Conservation (phyloP, 2,329 filamentous ascomycete species). For the Fusarium nelsonii region DNA sequence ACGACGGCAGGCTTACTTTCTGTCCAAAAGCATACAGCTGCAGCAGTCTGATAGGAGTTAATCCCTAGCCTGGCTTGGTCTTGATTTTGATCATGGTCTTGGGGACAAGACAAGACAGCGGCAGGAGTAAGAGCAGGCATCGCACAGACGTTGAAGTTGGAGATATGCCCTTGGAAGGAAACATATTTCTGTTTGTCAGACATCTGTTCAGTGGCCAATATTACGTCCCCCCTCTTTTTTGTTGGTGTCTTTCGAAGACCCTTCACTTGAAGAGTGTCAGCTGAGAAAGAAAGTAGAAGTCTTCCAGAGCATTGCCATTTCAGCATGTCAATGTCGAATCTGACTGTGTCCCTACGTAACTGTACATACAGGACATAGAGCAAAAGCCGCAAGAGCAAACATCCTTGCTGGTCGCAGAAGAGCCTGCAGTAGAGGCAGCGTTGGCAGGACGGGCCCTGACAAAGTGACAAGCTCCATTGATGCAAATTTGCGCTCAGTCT, state of each 20-base stretch:
- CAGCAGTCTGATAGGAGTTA: conserved; percentile 38
- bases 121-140: neutral
- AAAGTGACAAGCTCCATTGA: conserved; percentile 26
- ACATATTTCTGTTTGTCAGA: conserved; percentile 34
- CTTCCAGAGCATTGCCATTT: neutral
- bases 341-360: conserved; percentile 29
- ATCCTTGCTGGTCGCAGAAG: conserved; percentile 33
- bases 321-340: neutral
- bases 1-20: conserved; percentile 31
- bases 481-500: conserved; percentile 19
- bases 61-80: conserved; percentile 1
- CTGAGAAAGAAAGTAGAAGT: conserved; percentile 7
- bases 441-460: conserved; percentile 27
- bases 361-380: neutral
- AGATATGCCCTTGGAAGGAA: conserved; percentile 22
- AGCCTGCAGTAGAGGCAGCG: conserved; percentile 41
- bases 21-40: conserved; percentile 44
- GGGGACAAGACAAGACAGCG: neutral
- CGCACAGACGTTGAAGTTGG: conserved; percentile 39
- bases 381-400: conserved; percentile 11
- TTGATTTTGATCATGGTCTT: neutral
- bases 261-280: conserved; percentile 21
- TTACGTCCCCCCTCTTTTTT: conserved; percentile 7
- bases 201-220: conserved; percentile 13
- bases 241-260: neutral